These are phyloP conservation scores for Plasmodium gallinaceum DNA, from an alignment of 169 alveolate species.

Conservation along the genomic window DNA sequence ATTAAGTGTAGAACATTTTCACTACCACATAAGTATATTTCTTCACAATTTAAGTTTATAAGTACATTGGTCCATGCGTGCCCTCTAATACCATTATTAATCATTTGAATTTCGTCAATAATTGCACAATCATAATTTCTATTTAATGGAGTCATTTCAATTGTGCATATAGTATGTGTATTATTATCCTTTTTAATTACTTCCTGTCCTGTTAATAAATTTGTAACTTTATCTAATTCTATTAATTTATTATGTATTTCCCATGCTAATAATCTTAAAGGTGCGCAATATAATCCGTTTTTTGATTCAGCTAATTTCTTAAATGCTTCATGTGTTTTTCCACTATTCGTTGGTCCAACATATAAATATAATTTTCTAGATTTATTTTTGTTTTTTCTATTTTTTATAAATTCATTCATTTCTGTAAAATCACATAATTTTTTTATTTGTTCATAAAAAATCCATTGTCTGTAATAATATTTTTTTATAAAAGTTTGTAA, in stretches of 20 bases:
- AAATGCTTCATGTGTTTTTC: slow-evolving; percentile 93
- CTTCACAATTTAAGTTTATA: slow-evolving; percentile 86
- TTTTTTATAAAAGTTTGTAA: slow-evolving; percentile 45
- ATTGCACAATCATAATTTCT: slow-evolving; percentile 90
- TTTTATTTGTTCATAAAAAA: slow-evolving; percentile 61
- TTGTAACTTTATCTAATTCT: slow-evolving; percentile 82
- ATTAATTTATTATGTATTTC: slow-evolving; percentile 89
- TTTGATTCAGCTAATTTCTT: slow-evolving; percentile 84
- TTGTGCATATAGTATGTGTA: slow-evolving; percentile 92
- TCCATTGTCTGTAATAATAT: slow-evolving; percentile 59
- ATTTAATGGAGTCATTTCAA: slow-evolving; percentile 90
- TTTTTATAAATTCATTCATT: slow-evolving; percentile 22
- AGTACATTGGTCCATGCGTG: slow-evolving; percentile 94
- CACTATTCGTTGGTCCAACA: slow-evolving; percentile 96
- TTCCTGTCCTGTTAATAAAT: slow-evolving; percentile 93
- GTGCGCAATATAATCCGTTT: slow-evolving; percentile 93
- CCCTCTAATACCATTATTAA: slow-evolving; percentile 91
- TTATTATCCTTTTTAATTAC: slow-evolving; percentile 19
- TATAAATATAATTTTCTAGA: slow-evolving; percentile 87
- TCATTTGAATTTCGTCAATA: slow-evolving; percentile 94
- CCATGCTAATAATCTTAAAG: slow-evolving; percentile 94
- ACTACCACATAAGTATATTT: slow-evolving; percentile 74
- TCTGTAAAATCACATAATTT: slow-evolving; percentile 54
- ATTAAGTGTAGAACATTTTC: slow-evolving; percentile 32
- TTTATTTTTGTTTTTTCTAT: slow-evolving; percentile 72